Conservation (phyloP, 371 early-diverging fungal genomes). For the Sanchytrium tribonematis region DNA sequence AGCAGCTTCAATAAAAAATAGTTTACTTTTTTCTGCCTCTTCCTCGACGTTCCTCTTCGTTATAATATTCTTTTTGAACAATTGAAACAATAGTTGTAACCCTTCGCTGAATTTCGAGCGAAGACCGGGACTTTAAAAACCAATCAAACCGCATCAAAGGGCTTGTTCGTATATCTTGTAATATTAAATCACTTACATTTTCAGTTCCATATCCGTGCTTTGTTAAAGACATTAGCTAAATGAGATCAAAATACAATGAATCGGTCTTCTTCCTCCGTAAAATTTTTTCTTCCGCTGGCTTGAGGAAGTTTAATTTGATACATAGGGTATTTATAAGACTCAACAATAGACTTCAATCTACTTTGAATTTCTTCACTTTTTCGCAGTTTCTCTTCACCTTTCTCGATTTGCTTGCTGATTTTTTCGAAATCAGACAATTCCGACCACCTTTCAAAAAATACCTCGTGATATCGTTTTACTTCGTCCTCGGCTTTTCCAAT, state of each 20-base stretch:
- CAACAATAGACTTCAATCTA: slow-evolving; percentile 35
- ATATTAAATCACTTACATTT: slow-evolving; percentile 65
- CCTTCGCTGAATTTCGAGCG: too few species aligned
- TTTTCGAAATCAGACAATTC: slow-evolving; percentile 56
- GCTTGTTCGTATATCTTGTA: slow-evolving; percentile 46
- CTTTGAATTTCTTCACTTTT: slow-evolving; percentile 51
- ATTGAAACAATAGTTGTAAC: too few species aligned
- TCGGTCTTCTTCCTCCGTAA: slow-evolving; percentile 83
- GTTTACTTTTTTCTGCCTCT: too few species aligned
- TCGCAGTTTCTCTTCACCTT: slow-evolving; percentile 50
- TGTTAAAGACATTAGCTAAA: slow-evolving; percentile 45
- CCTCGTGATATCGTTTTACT: slow-evolving; percentile 44
- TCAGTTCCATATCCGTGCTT: slow-evolving; percentile 64
- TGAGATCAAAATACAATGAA: slow-evolving; percentile 26
- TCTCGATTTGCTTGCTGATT: slow-evolving; percentile 52
- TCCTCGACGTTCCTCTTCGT: too few species aligned
- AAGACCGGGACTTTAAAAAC: slow-evolving; percentile 86
- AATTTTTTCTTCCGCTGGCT: slow-evolving; percentile 47
- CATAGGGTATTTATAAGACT: slow-evolving; percentile 39
- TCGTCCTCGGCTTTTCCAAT: slow-evolving; percentile 68
- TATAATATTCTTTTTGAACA: too few species aligned
- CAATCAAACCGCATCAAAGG: slow-evolving; percentile 81
- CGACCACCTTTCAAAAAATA: slow-evolving; percentile 59
- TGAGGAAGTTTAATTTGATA: slow-evolving; percentile 61
- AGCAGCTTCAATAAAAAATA: neutral